Evolutionary conservation across 108 stramenopile genomes (phyloP), one percentile per base, ranked within the genome.

Genomic region (Discostella stelligeroides): DNA sequence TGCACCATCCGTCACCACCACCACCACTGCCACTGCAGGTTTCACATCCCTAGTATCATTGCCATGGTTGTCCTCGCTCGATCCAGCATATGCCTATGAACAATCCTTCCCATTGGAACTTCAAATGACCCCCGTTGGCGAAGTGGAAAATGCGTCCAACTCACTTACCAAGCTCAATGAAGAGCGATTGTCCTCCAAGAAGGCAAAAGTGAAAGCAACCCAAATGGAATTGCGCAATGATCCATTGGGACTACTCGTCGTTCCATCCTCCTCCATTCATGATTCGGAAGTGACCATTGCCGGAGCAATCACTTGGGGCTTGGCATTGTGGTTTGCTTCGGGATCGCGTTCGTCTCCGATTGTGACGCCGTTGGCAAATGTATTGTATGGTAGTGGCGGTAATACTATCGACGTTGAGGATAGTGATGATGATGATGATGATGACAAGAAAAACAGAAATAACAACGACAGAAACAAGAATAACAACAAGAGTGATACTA

Each of bases 331-430:
- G 86, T 75, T 92, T 20, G 45, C 84, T 12, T 57, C 74, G 0
- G 93, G 93, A 53, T 87, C 85, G 24, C 79, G 93, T 9, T 84
- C 82, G 47, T 90, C 87, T 76, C 89, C 89, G 0, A 23, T 95
- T 11, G 85, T 90, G 1, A 85, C 79, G 12, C 90, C 90, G 0
- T n/a, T 95, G n/a, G 93, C 88, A 28, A 91, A 95, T 45, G 63
- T 85, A 1, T 46, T 95, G 48, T 95, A 89, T 49, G 72, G 86
- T 42, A 76, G 63, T 14, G 59, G 50, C 21, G 70, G 29, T 11
- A 51, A 70, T 1, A 14, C 12, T 46, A 28, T 14, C 24, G 46
- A 28, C 45, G 0, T 24, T 12, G 64, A 53, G 45, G 70, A 50
- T 23, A 60, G 54, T 1, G 18, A 27, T 25, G 29, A 49, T 45